Percentiles rank a stretch among this genome's conserved stretches.
phyloP scores from a whole-genome alignment of 495 filamentous ascomycete species.

The Hyaloscypha hepaticicola region DNA sequence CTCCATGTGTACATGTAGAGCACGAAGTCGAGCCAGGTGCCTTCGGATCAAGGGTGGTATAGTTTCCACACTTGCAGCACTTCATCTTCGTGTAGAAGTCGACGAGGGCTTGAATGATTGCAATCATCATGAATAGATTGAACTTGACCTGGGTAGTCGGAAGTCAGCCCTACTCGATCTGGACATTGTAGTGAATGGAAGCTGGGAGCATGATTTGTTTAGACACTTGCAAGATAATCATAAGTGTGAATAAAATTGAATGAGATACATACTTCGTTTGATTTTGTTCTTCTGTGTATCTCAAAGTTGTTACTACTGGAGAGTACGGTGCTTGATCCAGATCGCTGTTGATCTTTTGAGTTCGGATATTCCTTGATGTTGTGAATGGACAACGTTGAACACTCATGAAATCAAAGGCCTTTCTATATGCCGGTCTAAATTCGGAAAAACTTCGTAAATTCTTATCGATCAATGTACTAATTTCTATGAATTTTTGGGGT shows the following conservation, averaged over 20 bases:
- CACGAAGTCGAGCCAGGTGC: neutral
- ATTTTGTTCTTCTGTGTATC: neutral
- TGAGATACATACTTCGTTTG: too few relatives aligned
- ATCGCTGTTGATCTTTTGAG: neutral
- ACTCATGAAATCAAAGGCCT: neutral
- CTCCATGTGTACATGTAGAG: constrained; percentile 2
- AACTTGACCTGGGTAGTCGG: too few relatives aligned
- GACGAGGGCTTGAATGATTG: neutral
- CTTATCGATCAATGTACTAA: neutral
- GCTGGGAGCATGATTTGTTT: too few relatives aligned
- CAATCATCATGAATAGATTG: neutral
- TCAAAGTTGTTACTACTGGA: neutral
- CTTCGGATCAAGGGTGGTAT: neutral
- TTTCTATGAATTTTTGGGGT: neutral
- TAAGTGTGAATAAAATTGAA: too few relatives aligned
- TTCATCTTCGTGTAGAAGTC: neutral
- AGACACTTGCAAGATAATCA: too few relatives aligned
- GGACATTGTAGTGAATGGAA: too few relatives aligned
- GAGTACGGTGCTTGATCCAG: neutral
- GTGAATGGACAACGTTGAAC: neutral
- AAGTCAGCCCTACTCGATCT: too few relatives aligned
- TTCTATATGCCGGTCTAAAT: neutral
- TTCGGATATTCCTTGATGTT: neutral
- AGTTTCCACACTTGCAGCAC: constrained; percentile 8
- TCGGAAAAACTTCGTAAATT: neutral